A percentile compares a stretch with the other conserved stretches of the same genome.
phyloP scores from a whole-genome alignment of 2,329 filamentous ascomycete genomes.

The Aquanectria penicillioides region DNA sequence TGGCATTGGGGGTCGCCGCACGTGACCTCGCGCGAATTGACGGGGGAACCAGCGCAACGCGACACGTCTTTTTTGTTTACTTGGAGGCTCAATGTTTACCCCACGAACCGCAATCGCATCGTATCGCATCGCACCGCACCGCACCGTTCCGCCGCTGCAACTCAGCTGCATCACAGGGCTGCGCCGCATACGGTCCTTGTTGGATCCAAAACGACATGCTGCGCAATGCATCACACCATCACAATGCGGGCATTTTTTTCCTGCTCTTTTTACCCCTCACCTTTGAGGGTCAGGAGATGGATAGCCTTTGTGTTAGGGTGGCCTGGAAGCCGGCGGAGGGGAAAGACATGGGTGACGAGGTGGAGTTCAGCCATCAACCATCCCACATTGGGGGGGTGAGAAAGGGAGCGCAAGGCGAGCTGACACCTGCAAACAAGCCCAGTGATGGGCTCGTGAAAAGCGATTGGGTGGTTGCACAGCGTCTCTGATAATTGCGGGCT shows the following conservation, averaged over 20 bases:
- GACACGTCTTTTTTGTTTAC: conserved; percentile 41
- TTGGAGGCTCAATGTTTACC: conserved; percentile 38
- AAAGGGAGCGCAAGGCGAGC: conserved; percentile 30
- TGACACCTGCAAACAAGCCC: conserved; percentile 35
- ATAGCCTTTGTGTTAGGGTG: conserved; percentile 17
- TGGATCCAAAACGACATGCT: conserved; percentile 41
- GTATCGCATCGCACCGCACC: conserved; percentile 10
- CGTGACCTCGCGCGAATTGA: conserved; percentile 36
- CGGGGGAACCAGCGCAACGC: conserved; percentile 27
- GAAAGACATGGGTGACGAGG: conserved; percentile 34
- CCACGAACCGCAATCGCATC: conserved; percentile 15
- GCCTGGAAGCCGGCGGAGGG: conserved; percentile 23
- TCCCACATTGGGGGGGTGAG: conserved; percentile 37
- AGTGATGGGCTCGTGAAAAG: conserved; percentile 27
- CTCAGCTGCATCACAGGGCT: conserved; percentile 22
- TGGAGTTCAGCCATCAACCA: conserved; percentile 37
- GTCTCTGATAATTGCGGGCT: conserved; percentile 39
- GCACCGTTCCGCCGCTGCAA: conserved; percentile 9
- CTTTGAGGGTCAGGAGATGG: conserved; percentile 36
- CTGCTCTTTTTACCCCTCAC: conserved; percentile 41
- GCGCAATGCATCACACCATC: conserved; percentile 38
- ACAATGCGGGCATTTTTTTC: conserved; percentile 32
- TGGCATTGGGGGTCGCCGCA: conserved; percentile 9
- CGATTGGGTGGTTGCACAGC: conserved; percentile 36
- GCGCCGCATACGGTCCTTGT: conserved; percentile 27